Evolutionary conservation across 208 protist species (phyloP).

Genomic region (Leishmania tropica): DNA sequence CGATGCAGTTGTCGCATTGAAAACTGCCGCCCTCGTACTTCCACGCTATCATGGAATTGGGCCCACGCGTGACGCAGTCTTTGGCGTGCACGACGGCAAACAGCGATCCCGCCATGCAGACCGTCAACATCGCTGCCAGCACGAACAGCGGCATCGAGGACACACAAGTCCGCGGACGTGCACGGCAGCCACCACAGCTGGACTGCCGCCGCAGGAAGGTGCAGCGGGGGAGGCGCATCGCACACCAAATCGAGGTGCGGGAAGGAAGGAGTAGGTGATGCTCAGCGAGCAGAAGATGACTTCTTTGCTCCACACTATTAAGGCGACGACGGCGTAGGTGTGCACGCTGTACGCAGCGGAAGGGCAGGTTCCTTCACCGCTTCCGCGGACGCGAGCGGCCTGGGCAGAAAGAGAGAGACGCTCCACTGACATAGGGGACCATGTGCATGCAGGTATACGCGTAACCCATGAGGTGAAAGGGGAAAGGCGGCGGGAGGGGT

Average conservation of each 20-base stretch:
- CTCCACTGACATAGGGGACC: neutral
- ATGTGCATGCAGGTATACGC: neutral
- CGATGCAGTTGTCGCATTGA: slow-evolving; percentile 34
- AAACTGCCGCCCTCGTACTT: slow-evolving; percentile 72
- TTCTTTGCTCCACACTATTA: neutral
- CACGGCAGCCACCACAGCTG: neutral
- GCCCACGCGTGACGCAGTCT: slow-evolving; percentile 31
- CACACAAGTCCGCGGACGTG: neutral
- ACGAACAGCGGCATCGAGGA: neutral
- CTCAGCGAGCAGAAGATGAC: neutral
- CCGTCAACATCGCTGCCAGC: neutral
- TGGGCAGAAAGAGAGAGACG: neutral
- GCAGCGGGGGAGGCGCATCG: neutral
- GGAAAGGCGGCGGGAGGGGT: neutral
- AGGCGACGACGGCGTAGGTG: neutral
- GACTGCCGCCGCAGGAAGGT: neutral
- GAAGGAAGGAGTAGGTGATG: too few relatives aligned
- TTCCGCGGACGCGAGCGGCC: neutral
- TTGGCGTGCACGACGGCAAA: slow-evolving; percentile 32
- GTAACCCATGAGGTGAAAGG: neutral
- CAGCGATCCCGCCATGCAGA: neutral
- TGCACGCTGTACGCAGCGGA: neutral
- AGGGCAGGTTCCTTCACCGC: neutral
- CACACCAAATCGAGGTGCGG: neutral
- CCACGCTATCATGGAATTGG: slow-evolving; percentile 51